Base-by-base conservation (phyloP, 1,139 yeast species). In the Sugiyamaella xylanicola region DNA sequence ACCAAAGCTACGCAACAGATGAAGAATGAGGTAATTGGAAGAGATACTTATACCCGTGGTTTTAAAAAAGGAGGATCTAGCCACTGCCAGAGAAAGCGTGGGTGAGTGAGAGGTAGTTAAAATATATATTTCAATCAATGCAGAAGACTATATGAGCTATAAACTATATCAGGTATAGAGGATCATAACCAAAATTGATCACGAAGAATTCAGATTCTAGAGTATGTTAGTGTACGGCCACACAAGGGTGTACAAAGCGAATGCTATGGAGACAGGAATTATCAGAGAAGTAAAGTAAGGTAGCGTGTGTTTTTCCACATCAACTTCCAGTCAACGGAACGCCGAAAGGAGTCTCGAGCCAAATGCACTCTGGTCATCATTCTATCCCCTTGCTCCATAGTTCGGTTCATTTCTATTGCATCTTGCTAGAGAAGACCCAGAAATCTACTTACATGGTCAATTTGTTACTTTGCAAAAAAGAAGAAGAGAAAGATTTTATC, bases 321-420 rank as follows among this genome's bases (percentile, higher is more conserved):
- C 87, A 88, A 86, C 89, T 78, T 72, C 78, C 57, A 43, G 47
- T 42, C 51, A 20, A 39, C 61, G 53, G 53, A 59, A 59, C 58
- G 58, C 51, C 59, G 52, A 55, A 58, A 58, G 50, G 72, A 60
- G 88, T 85, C 93, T 87, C 93, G 95, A 87, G 95, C 93, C 95
- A 87, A 87, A 87, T 87, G 95, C 95, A 86, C 93, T 87, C 92
- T 74, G 72, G 85, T 86, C 92, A 86, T 86, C 92, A 85, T 81
- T 58, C 57, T 25, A 25, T 9, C 29, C 9, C 29, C 29, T 25
- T 5, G 29, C 9, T 25, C 29, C 9, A 25, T 9, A 25, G 8
- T 9, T 9, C 8, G 8, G 5, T 25, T 5, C 29, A 5, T 25
- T 25, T 5, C 29, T 25, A 9, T 52, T n/a, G n/a, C n/a, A n/a